Percentiles rank a stretch among this genome's conserved stretches.
Conservation (phyloP, 495 filamentous ascomycete species). For the Letharia lupina region DNA sequence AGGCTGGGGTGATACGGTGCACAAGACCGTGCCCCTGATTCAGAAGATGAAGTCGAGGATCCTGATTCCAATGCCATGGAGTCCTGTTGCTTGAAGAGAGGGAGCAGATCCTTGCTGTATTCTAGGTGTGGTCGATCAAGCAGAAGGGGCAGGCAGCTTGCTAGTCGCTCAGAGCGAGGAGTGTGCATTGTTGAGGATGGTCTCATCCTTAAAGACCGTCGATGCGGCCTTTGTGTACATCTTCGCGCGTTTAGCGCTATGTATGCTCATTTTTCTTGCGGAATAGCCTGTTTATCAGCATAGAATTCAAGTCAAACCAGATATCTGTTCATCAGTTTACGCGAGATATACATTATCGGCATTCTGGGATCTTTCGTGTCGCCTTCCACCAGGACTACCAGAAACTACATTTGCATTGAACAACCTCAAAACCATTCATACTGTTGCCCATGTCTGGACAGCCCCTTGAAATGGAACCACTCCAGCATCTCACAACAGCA, state of each 20-base stretch:
- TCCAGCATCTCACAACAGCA: too few species aligned
- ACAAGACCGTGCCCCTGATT: conserved; percentile 96
- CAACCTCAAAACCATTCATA: not conserved
- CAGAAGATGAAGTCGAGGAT: conserved; percentile 93
- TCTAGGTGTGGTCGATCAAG: not conserved
- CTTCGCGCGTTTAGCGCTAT: not conserved
- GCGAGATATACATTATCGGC: not conserved
- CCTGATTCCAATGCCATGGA: conserved; percentile 92
- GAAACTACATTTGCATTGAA: not conserved
- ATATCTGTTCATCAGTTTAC: not conserved
- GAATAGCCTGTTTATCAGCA: not conserved
- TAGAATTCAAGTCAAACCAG: not conserved
- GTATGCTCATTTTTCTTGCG: not conserved
- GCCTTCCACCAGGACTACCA: not conserved
- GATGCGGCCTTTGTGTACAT: not conserved
- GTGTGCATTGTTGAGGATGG: not conserved
- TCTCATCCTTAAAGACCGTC: not conserved
- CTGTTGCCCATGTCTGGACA: not conserved
- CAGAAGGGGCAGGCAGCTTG: not conserved
- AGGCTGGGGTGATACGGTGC: conserved; percentile 95
- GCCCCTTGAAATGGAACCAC: too few species aligned
- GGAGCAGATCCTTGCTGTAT: not conserved
- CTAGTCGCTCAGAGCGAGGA: not conserved
- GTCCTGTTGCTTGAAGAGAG: conserved; percentile 63
- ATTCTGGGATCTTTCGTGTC: not conserved